Base-by-base conservation (phyloP, 306 rosid genomes). In the Quercus engelmannii region DNA sequence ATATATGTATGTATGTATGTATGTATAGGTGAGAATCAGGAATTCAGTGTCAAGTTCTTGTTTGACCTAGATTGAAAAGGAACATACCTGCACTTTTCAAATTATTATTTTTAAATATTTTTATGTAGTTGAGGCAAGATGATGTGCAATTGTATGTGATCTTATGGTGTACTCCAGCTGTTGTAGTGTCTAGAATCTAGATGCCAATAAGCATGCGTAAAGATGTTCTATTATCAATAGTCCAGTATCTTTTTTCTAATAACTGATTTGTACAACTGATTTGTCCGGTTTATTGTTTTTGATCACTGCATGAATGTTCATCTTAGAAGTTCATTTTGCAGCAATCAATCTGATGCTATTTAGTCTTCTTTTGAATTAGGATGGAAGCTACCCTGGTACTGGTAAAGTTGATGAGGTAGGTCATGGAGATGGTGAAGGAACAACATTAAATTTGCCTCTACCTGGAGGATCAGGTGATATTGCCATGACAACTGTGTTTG, bases 341-440 rank as follows among this genome's bases (percentile, higher is more conserved):
- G 25, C 49, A 71, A 70, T 38, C 71, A 33, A 56, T 51, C 19
- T 18, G 4, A 23, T 83, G 41, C 62, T 30, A 2, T 15, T 77
- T 30, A 4, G n/a, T 33, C 38, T 63, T 61, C 68, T 58, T 38
- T 41, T 82, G 76, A 35, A 81, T 67, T 85, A 92, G 98, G 93
- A 86, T 73, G 99, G 99, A 78, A 92, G 97, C 85, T 94, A 92
- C 80, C 99, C 99, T 5, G 99, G 99, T 76, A 94, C 99, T 3
- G 99, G 99, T 64, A 94, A 92, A 77, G 73, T 91, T 79, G 91
- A 87, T 41, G 93, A 92, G 85, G 88, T 92, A 65, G 99, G 99
- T 35, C 70, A 11, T 21, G 94, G 98, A 78, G 85, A 83, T n/a
- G 98, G 98, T 9, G 94, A 90, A 91, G 99, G 99, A 86, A 85